Percentiles rank a stretch among this genome's conserved stretches.
These are phyloP conservation scores for Mitosporidium daphniae DNA, from an alignment of 371 early-diverging fungal species.

Conservation along the genomic window DNA sequence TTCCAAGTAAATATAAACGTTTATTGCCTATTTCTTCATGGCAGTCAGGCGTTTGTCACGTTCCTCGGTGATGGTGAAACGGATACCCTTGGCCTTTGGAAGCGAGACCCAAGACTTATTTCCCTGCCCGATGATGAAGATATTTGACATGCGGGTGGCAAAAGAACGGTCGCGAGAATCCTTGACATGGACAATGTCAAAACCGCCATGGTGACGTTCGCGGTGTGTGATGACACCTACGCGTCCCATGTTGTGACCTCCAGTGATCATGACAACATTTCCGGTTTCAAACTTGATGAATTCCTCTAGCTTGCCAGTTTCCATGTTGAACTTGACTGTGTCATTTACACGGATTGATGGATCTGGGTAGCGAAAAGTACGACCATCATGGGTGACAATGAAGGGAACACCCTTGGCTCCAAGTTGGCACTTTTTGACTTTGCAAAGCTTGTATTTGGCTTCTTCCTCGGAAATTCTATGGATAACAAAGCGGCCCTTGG, in stretches of 20 bases:
- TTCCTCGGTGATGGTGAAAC: conserved; percentile 78
- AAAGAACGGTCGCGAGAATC: conserved; percentile 49
- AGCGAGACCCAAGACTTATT: conserved; percentile 8
- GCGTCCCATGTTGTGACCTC: conserved; percentile 96
- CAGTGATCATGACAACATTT: conserved; percentile 75
- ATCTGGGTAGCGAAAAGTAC: conserved; percentile 96
- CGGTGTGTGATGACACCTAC: conserved; percentile 85
- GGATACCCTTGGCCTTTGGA: conserved; percentile 10
- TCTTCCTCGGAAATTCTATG: conserved; percentile 94
- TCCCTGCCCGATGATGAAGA: conserved; percentile 57
- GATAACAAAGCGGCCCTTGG: conserved; percentile 93
- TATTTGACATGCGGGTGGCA: conserved; percentile 56
- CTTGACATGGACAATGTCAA: conserved; percentile 68
- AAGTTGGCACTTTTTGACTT: conserved; percentile 68
- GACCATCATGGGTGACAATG: conserved; percentile 92
- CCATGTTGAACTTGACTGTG: conserved; percentile 82
- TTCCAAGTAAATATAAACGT: no score
- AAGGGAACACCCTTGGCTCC: conserved; percentile 76
- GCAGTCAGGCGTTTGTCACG: conserved; percentile 19
- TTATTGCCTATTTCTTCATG: no score
- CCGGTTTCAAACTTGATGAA: conserved; percentile 78
- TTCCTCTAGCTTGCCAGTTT: conserved; percentile 57
- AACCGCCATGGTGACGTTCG: conserved; percentile 84
- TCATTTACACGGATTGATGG: conserved; percentile 92
- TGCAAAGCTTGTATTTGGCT: conserved; percentile 93